phyloP scores from a whole-genome alignment of 2,329 filamentous ascomycete genomes.

The Hypomyces perniciosus region DNA sequence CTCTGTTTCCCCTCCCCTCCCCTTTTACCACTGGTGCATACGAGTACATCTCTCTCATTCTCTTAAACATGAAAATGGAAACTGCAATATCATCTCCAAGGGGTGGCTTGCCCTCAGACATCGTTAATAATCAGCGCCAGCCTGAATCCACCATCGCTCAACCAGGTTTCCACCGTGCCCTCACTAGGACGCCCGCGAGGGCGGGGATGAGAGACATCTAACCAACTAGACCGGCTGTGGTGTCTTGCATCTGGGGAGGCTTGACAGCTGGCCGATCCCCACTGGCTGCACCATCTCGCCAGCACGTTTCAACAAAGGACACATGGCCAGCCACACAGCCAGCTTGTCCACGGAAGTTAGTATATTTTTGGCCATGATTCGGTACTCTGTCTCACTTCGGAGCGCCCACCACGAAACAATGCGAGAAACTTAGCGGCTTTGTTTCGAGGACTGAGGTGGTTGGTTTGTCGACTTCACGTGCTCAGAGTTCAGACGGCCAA shows the following conservation, averaged over 20 bases:
- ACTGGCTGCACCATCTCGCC: constrained; percentile 25
- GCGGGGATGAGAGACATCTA: constrained; percentile 11
- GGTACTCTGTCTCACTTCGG: constrained; percentile 16
- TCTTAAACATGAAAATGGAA: too few relatives aligned
- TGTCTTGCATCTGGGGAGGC: constrained; percentile 17
- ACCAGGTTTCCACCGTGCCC: constrained; percentile 1
- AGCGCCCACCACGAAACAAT: constrained; percentile 4
- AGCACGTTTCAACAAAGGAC: constrained; percentile 32
- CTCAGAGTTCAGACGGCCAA: constrained; percentile 2
- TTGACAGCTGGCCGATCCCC: constrained; percentile 27
- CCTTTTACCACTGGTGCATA: too few relatives aligned
- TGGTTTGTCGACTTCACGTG: constrained; percentile 8
- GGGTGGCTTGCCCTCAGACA: neutral
- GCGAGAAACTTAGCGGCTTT: constrained; percentile 4
- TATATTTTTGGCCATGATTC: constrained; percentile 16
- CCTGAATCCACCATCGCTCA: constrained; percentile 5
- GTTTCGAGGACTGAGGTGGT: constrained; percentile 2
- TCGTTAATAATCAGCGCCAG: constrained; percentile 2
- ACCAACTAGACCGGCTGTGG: constrained; percentile 13
- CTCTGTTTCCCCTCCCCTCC: too few relatives aligned
- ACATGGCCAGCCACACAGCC: constrained; percentile 31
- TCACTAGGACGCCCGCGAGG: constrained; percentile 6
- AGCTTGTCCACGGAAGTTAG: constrained; percentile 8
- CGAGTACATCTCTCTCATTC: too few relatives aligned
- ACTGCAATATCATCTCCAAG: neutral